Evolutionary conservation across 257 asterid species (phyloP), one percentile per base, ranked within the genome.

Genomic region (Capsicum baccatum): DNA sequence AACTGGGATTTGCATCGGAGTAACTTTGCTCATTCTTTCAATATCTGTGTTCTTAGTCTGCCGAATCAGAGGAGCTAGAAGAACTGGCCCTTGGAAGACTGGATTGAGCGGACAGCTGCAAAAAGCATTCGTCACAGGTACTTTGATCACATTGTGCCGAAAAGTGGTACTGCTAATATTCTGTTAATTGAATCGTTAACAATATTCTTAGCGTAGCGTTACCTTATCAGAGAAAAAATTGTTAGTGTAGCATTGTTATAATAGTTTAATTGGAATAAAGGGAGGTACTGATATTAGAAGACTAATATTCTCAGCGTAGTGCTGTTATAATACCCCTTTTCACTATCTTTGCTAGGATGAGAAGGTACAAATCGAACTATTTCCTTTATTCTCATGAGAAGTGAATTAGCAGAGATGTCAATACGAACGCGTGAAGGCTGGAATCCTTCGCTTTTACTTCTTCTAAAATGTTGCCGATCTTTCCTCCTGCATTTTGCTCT

Each of bases 71-170:
- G 92, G 94, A 14, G 96, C 91, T 9, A 89, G 83, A 85, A 87
- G 87, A 4, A 92, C 95, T 7, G 85, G 92, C 54, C 95, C 99
- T 57, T 97, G 99, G 99, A 97, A 90, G 88, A 92, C 93, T 48
- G 99, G 98, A 84, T 86, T 97, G 88, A 97, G 99, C 86, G 97
- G 98, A 67, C 99, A 97, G 91, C 84, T 97, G 93, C 98, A 93
- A 86, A 95, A 95, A 83, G 99, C 99, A 39, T 91, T 97, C 66
- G 89, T 95, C 57, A 93, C 95, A 69, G 99, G 99, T 94, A 89
- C 12, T 56, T 35, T 0, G 2, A 76, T 52, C 62, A 76, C 12
- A 76, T 52, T 76, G 62, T 76, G 63, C n/a, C 12, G 7, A 76
- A 52, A 13, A 21, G 1, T 76, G 21, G 6, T 21, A 52, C 81